Conservation (phyloP, 495 filamentous ascomycete genomes). For the Annulohypoxylon nitens region DNA sequence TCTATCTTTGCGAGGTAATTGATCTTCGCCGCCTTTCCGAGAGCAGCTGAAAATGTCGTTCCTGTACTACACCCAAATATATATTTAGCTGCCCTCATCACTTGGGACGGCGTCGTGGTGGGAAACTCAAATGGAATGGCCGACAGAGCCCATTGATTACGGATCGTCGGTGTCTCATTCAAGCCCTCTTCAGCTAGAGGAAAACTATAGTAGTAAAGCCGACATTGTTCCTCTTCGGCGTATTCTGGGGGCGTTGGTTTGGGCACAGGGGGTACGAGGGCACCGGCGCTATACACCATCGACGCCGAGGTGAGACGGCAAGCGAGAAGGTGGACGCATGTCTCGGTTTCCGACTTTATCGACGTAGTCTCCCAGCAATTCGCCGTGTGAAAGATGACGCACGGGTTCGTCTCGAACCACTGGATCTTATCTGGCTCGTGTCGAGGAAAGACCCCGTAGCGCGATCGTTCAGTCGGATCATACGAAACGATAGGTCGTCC, state of each 20-base stretch:
- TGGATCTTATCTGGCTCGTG: slow-evolving; percentile 64
- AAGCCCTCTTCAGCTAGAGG: slow-evolving; percentile 42
- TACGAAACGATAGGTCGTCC: slow-evolving; percentile 68
- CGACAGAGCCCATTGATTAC: slow-evolving; percentile 71
- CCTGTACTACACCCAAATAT: slow-evolving; percentile 68
- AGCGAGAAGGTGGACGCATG: slow-evolving; percentile 68
- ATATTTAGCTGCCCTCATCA: slow-evolving; percentile 67
- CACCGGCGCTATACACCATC: slow-evolving; percentile 70
- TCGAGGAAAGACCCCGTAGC: slow-evolving; percentile 74
- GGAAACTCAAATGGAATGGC: slow-evolving; percentile 75
- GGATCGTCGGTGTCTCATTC: slow-evolving; percentile 53
- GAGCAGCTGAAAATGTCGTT: slow-evolving; percentile 61
- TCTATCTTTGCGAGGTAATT: slow-evolving; percentile 72
- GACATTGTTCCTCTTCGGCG: slow-evolving; percentile 71
- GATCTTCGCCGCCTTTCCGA: slow-evolving; percentile 71
- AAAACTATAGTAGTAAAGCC: slow-evolving; percentile 75
- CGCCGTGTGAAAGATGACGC: slow-evolving; percentile 76
- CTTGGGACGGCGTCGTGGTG: slow-evolving; percentile 60
- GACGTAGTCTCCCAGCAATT: slow-evolving; percentile 69
- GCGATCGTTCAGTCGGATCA: slow-evolving; percentile 63
- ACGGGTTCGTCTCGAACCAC: slow-evolving; percentile 75
- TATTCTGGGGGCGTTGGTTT: slow-evolving; percentile 53
- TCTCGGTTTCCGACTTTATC: slow-evolving; percentile 36
- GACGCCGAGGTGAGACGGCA: slow-evolving; percentile 72
- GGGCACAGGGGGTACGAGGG: slow-evolving; percentile 61